Evolutionary conservation across 192 early-diverging fungal genomes (phyloP).

Genomic region (Backusella macrospora): DNA sequence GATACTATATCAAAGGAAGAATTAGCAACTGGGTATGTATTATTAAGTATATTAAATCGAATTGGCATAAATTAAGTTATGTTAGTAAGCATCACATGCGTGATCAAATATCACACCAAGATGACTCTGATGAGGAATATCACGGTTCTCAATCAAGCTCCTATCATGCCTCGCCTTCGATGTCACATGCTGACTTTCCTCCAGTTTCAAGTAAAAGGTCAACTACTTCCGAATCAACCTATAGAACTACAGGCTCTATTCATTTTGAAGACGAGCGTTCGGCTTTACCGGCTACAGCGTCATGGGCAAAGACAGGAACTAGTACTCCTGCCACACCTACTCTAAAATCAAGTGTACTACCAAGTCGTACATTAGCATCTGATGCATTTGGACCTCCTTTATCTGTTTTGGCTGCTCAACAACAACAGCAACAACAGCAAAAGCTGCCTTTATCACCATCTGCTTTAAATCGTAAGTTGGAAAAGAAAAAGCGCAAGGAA

Average conservation of each 20-base stretch:
- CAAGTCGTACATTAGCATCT: conserved; percentile 39
- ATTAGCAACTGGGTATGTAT: conserved; percentile 63
- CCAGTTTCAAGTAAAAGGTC: conserved; percentile 20
- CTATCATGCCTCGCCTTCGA: conserved; percentile 12
- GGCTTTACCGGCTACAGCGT: conserved; percentile 60
- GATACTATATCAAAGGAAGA: conserved; percentile 94
- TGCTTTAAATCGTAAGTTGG: conserved; percentile 25
- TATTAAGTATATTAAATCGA: neutral
- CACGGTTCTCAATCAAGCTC: neutral
- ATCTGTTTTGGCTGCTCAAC: conserved; percentile 37
- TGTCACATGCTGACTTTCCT: conserved; percentile 15
- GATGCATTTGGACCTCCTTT: conserved; percentile 47
- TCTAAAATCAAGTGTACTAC: conserved; percentile 23
- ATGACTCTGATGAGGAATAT: conserved; percentile 25
- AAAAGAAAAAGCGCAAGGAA: conserved; percentile 40
- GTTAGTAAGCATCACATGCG: conserved; percentile 51
- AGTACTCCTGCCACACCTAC: conserved; percentile 37
- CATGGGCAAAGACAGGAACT: conserved; percentile 54
- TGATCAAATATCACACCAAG: conserved; percentile 40
- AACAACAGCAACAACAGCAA: conserved; percentile 31
- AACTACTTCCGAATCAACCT: neutral
- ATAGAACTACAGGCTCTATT: neutral
- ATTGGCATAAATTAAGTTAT: neutral
- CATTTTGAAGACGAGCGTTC: conserved; percentile 42
- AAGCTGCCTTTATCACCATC: conserved; percentile 16